These are phyloP conservation scores for Leersia perrieri DNA, from an alignment of 176 grass and related monocot genomes.

Conservation along the genomic window DNA sequence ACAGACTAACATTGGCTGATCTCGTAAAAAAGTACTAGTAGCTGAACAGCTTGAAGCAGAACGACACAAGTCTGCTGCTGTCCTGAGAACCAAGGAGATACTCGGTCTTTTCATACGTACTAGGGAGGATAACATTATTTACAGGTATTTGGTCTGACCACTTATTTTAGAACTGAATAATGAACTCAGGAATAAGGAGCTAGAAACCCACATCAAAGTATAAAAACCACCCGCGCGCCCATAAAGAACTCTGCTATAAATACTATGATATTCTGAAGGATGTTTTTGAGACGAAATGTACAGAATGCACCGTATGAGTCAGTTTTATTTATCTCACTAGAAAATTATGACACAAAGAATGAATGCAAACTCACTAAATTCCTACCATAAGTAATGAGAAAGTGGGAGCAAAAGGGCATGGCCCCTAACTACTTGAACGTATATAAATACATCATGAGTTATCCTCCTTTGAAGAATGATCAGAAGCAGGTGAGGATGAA, in stretches of 20 bases:
- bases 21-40: no score
- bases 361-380: conserved; percentile 30
- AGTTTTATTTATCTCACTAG: conserved; percentile 26
- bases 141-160: not conserved
- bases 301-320: not conserved
- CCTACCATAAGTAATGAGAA: conserved; percentile 21
- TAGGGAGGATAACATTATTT: not conserved
- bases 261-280: not conserved
- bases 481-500: conserved; percentile 63
- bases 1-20: no score
- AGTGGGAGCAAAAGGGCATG: conserved; percentile 18
- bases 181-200: not conserved
- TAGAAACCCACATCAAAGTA: not conserved
- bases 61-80: not conserved
- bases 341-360: conserved; percentile 37
- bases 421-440: conserved; percentile 30
- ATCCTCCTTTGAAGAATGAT: conserved; percentile 70
- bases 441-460: conserved; percentile 47
- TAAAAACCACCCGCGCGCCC: not conserved
- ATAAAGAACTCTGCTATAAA: not conserved
- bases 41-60: not conserved
- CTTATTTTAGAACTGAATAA: not conserved
- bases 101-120: not conserved
- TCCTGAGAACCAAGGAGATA: not conserved
- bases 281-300: not conserved